phyloP scores from a whole-genome alignment of 1,284 basidiomycete species.

The Microbotryum scabiosae region DNA sequence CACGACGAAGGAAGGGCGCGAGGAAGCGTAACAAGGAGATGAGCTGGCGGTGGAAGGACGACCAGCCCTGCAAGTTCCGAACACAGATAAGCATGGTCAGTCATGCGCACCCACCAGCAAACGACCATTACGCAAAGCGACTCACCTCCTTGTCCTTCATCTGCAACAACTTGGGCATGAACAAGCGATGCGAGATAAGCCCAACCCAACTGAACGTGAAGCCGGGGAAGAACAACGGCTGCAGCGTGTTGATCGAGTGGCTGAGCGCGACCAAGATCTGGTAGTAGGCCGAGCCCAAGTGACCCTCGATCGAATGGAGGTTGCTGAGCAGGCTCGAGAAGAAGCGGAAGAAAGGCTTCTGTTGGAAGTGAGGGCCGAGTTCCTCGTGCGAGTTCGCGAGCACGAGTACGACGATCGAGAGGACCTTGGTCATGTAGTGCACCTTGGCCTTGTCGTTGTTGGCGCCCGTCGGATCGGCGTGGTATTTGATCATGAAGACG shows the following conservation, averaged over 20 bases:
- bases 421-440: slow-evolving; percentile 93
- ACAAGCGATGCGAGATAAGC: slow-evolving; percentile 87
- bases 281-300: slow-evolving; percentile 74
- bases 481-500: slow-evolving; percentile 98
- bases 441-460: slow-evolving; percentile 91
- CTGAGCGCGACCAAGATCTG: slow-evolving; percentile 83
- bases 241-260: slow-evolving; percentile 90
- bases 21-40: slow-evolving; percentile 91
- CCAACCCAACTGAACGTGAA: slow-evolving; percentile 99
- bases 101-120: neutral
- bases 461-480: slow-evolving; percentile 75
- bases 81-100: slow-evolving; percentile 4
- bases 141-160: slow-evolving; percentile 71
- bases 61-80: slow-evolving; percentile 60
- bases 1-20: slow-evolving; percentile 80
- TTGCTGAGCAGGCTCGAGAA: slow-evolving; percentile 95
- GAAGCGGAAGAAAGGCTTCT: slow-evolving; percentile 97
- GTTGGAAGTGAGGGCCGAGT: slow-evolving; percentile 80
- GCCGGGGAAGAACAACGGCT: slow-evolving; percentile 93
- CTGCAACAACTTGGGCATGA: slow-evolving; percentile 90
- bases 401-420: slow-evolving; percentile 94
- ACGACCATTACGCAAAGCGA: neutral
- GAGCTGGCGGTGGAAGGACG: slow-evolving; percentile 88
- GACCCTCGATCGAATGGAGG: slow-evolving; percentile 70
- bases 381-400: slow-evolving; percentile 93